Conservation (phyloP, 2,329 filamentous ascomycete species). For the Alternaria conjuncta region DNA sequence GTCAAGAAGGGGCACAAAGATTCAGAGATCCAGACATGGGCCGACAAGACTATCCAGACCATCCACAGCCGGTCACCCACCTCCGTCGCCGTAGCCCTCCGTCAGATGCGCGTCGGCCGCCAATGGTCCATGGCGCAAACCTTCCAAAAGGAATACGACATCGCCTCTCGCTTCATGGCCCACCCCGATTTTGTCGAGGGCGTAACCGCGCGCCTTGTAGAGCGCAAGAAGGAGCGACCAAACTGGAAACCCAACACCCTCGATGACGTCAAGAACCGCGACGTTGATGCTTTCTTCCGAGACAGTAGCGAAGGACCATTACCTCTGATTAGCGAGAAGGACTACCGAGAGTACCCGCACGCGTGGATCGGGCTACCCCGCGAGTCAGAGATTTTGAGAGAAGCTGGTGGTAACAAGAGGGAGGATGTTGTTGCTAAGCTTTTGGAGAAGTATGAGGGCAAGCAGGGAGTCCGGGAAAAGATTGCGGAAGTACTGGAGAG, state of each 20-base stretch:
- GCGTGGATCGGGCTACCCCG: conserved; percentile 72
- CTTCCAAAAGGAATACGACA: conserved; percentile 84
- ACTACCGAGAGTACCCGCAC: conserved; percentile 79
- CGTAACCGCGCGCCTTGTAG: conserved; percentile 79
- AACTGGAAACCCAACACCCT: conserved; percentile 79
- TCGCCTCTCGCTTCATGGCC: conserved; percentile 87
- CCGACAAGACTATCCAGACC: conserved; percentile 75
- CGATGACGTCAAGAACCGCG: conserved; percentile 65
- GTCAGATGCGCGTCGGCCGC: conserved; percentile 78
- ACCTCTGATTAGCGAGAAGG: conserved; percentile 64
- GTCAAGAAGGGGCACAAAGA: conserved; percentile 46
- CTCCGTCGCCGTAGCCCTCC: conserved; percentile 80
- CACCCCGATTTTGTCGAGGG: conserved; percentile 92
- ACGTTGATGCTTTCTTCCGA: conserved; percentile 73
- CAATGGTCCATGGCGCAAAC: conserved; percentile 83
- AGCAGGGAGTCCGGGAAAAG: conserved; percentile 63
- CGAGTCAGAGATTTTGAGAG: conserved; percentile 66
- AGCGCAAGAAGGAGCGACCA: conserved; percentile 70
- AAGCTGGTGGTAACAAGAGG: conserved; percentile 44
- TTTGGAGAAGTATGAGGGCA: conserved; percentile 50
- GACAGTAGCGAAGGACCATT: conserved; percentile 50
- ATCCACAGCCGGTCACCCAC: conserved; percentile 83
- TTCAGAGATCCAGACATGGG: conserved; percentile 70
- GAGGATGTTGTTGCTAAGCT: conserved; percentile 51
- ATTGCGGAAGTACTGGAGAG: conserved; percentile 66